Base-by-base conservation (phyloP, 768 basidiomycete genomes). In the Tylopilus subfusipes region DNA sequence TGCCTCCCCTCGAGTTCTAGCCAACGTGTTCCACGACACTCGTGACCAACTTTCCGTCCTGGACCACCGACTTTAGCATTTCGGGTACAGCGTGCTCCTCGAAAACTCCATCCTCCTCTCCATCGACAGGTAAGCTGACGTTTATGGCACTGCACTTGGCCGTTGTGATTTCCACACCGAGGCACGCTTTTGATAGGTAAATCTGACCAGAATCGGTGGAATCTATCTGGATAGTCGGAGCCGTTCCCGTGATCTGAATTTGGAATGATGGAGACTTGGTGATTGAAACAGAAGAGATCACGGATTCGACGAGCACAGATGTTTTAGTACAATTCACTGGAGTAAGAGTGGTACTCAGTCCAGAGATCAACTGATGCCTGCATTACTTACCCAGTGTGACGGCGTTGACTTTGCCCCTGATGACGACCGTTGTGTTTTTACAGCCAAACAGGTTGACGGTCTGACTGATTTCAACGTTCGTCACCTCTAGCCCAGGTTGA, bases 321-420 rank as follows among this genome's bases (percentile, higher is more conserved):
- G 88, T 93, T 69, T 93, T 94, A 36, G 78, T 80, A 73, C 93
- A 95, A 68, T 92, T 91, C 42, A 92, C 95, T 97, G 66, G 16
- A 25, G 25, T 16, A 44, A 52, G 27, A 42, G 2, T 13, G 27
- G 6, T 8, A 10, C 33, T 65, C 24, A 68, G 48, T 30, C 36
- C 4, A 25, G 48, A 16, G 14, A 42, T 22, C 11, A 42, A 19
- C 18, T 1, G 43, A 25, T 12, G 27, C 2, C 9, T 2, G n/a
- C 1, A 30, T 25, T 18, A 60, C 69, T 57, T 48, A 97, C 96
- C 80, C 54, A 98, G 74, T 19, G 86, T 92, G 42, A 99, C 85
- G 4, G 93, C 95, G 65, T 99, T 99, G 60, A 92, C 84, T 73
- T 99, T 99, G 64, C 96, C 95, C 69, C 88, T 88, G 68, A 99